Conservation (phyloP, 2,329 filamentous ascomycete species). For the Arthrobotrys pseudoclavata region DNA sequence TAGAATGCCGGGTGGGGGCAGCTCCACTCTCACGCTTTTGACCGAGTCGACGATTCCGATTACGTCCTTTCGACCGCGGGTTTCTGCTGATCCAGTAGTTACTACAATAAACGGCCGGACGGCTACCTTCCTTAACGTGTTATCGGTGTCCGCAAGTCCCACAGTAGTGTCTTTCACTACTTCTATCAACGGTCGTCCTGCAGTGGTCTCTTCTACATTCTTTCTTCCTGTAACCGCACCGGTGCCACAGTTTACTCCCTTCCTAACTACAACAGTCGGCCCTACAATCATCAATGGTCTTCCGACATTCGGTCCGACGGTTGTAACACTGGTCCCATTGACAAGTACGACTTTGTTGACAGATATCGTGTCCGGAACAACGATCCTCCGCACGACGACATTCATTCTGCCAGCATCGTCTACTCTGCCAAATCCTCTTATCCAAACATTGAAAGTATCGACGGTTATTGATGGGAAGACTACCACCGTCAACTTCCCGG, state of each 20-base stretch:
- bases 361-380: constrained; percentile 38
- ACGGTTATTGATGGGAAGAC: constrained; percentile 34
- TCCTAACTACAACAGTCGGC: constrained; percentile 43
- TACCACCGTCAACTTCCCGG: constrained; percentile 47
- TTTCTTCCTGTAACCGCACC: constrained; percentile 32
- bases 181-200: constrained; percentile 40
- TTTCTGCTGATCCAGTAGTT: constrained; percentile 39
- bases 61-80: constrained; percentile 36
- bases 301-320: constrained; percentile 41
- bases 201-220: constrained; percentile 43
- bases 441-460: constrained; percentile 43
- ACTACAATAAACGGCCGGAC: constrained; percentile 45
- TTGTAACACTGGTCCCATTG: constrained; percentile 37
- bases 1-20: constrained; percentile 26
- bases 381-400: constrained; percentile 22
- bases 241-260: constrained; percentile 50
- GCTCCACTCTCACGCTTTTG: constrained; percentile 18
- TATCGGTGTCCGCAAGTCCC: constrained; percentile 25
- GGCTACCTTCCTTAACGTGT: constrained; percentile 33
- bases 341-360: constrained; percentile 45
- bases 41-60: constrained; percentile 40
- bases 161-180: constrained; percentile 40
- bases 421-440: constrained; percentile 38
- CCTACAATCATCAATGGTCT: constrained; percentile 56
- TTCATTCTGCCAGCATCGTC: constrained; percentile 48